These are phyloP conservation scores for Selaginella tamariscina DNA, from an alignment of 75 land plant species.

Conservation along the genomic window DNA sequence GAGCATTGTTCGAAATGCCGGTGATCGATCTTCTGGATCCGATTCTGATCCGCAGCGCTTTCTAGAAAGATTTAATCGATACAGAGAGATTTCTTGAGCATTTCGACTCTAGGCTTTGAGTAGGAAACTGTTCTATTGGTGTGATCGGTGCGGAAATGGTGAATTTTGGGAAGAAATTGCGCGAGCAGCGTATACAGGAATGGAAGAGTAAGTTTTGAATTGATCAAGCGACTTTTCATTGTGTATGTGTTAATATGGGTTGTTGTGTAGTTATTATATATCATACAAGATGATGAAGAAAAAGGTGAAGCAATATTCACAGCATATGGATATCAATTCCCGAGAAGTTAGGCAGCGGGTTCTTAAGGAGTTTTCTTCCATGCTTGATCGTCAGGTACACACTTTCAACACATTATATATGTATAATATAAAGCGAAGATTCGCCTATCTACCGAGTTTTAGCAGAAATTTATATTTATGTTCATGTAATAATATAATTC, in stretches of 20 bases:
- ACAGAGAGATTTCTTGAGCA: no score
- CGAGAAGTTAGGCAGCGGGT: constrained; percentile 31
- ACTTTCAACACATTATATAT: no score
- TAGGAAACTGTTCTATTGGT: no score
- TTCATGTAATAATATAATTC: no score
- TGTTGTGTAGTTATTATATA: constrained; percentile 44
- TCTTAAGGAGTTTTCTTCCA: constrained; percentile 55
- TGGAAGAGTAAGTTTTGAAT: constrained; percentile 39
- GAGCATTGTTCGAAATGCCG: no score
- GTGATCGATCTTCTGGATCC: no score
- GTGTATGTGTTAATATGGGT: not conserved
- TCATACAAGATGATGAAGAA: constrained; percentile 77
- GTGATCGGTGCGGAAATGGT: constrained; percentile 37
- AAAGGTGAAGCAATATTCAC: constrained; percentile 43
- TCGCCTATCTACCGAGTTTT: no score
- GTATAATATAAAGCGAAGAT: no score
- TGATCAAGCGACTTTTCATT: not conserved
- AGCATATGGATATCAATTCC: constrained; percentile 24
- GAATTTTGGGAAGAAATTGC: constrained; percentile 49
- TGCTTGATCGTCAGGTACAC: constrained; percentile 66
- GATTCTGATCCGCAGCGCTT: no score
- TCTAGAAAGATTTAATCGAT: no score
- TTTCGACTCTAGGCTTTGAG: no score
- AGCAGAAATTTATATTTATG: no score
- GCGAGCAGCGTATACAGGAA: constrained; percentile 34